A percentile compares a stretch with the other conserved stretches of the same genome.
phyloP scores from a whole-genome alignment of 2,329 filamentous ascomycete species.

The Penicillium griseofulvum region DNA sequence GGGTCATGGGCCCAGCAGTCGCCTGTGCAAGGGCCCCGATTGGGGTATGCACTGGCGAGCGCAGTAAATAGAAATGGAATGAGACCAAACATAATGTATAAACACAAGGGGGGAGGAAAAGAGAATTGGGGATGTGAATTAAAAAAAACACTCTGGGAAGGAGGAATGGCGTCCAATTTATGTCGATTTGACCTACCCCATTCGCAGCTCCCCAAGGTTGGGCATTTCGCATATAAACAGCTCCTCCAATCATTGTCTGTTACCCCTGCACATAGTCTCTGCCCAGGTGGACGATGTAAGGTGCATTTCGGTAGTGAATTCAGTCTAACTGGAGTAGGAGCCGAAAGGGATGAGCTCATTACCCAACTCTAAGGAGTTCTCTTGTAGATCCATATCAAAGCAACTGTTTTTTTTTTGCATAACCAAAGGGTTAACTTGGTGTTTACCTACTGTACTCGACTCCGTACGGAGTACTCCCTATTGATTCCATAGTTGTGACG shows the following conservation, averaged over 20 bases:
- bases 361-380: not conserved
- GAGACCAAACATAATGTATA: constrained; percentile 22
- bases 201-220: not conserved
- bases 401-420: not conserved
- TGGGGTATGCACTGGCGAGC: constrained; percentile 28
- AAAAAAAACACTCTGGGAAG: not conserved
- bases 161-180: constrained; percentile 4
- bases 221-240: constrained; percentile 1
- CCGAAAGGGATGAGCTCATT: constrained; percentile 7
- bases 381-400: constrained; percentile 16
- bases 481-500: not conserved
- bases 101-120: not conserved
- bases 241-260: constrained; percentile 17
- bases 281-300: constrained; percentile 19
- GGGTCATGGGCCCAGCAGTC: constrained; percentile 49
- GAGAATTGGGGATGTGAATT: not conserved
- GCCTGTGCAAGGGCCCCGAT: constrained; percentile 33
- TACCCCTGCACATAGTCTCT: constrained; percentile 14
- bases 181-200: not conserved
- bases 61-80: constrained; percentile 23
- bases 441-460: no score
- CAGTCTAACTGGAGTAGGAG: not conserved
- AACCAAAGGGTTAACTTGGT: not conserved
- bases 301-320: constrained; percentile 23
- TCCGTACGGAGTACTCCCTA: not conserved